These are phyloP conservation scores for Priceomyces medius DNA, from an alignment of 805 yeast species.

Conservation along the genomic window DNA sequence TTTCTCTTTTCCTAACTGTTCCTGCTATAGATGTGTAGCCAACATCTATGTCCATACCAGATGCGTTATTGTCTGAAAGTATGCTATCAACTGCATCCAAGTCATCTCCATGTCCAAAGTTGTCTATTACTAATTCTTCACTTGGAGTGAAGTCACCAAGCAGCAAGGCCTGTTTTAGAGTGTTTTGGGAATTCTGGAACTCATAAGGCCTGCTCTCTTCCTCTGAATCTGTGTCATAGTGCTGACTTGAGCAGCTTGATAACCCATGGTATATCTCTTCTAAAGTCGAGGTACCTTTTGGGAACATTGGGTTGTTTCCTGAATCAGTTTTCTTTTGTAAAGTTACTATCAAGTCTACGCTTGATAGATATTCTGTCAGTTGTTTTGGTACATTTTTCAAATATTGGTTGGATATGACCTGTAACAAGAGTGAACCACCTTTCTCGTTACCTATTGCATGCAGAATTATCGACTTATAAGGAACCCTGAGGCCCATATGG, in stretches of 20 bases:
- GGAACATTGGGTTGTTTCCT: slow-evolving; percentile 12
- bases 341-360: slow-evolving; percentile 8
- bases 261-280: slow-evolving; percentile 31
- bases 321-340: neutral
- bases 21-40: slow-evolving; percentile 39
- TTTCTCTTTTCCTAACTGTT: slow-evolving; percentile 25
- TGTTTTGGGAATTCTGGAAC: neutral
- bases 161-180: neutral
- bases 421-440: slow-evolving; percentile 27
- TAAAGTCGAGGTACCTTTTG: slow-evolving; percentile 9
- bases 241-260: slow-evolving; percentile 38
- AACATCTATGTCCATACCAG: slow-evolving; percentile 45
- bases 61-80: slow-evolving; percentile 16
- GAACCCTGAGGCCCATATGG: slow-evolving; percentile 30
- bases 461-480: slow-evolving; percentile 32
- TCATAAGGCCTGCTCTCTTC: slow-evolving; percentile 14
- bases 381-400: slow-evolving; percentile 11
- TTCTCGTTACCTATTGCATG: slow-evolving; percentile 29
- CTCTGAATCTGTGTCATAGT: slow-evolving; percentile 29
- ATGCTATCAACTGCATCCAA: slow-evolving; percentile 21
- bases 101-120: slow-evolving; percentile 40
- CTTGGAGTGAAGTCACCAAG: slow-evolving; percentile 3
- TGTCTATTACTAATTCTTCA: slow-evolving; percentile 11
- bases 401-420: slow-evolving; percentile 24
- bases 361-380: slow-evolving; percentile 16